Conservation (phyloP, 1,139 yeast species). For the Debaryomycetaceae sp. region DNA sequence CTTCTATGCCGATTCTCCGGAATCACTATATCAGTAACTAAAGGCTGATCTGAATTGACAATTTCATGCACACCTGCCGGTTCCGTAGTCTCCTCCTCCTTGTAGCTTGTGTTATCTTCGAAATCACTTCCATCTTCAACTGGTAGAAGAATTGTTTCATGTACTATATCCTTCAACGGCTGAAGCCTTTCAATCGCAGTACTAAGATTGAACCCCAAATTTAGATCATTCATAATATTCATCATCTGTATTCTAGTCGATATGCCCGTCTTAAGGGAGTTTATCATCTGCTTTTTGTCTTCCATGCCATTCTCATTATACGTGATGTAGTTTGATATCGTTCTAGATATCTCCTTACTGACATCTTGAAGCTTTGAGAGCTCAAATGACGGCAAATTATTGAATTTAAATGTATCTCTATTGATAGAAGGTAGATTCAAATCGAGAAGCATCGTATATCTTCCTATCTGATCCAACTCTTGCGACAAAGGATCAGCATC, state of each 20-base stretch:
- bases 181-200: slow-evolving; percentile 57
- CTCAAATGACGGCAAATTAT: slow-evolving; percentile 22
- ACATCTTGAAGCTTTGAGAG: slow-evolving; percentile 22
- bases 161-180: slow-evolving; percentile 50
- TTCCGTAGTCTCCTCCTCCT: slow-evolving; percentile 33
- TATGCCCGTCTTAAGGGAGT: slow-evolving; percentile 36
- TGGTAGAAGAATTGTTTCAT: slow-evolving; percentile 48
- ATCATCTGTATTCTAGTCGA: slow-evolving; percentile 47
- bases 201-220: slow-evolving; percentile 48
- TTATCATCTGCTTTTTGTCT: slow-evolving; percentile 10
- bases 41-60: slow-evolving; percentile 44
- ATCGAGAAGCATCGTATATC: slow-evolving; percentile 15
- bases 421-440: slow-evolving; percentile 15
- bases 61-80: slow-evolving; percentile 56
- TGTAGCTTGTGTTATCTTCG: slow-evolving; percentile 18
- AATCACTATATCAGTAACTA: slow-evolving; percentile 48
- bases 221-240: slow-evolving; percentile 48
- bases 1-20: slow-evolving; percentile 27
- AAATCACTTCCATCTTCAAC: slow-evolving; percentile 39
- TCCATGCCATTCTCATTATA: slow-evolving; percentile 1
- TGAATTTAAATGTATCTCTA: slow-evolving; percentile 12
- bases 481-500: slow-evolving; percentile 35
- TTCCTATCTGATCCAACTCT: slow-evolving; percentile 47
- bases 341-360: slow-evolving; percentile 27
- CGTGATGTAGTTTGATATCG: slow-evolving; percentile 21